Conservation (phyloP, 805 yeast species). For the Metschnikowia shivogae region DNA sequence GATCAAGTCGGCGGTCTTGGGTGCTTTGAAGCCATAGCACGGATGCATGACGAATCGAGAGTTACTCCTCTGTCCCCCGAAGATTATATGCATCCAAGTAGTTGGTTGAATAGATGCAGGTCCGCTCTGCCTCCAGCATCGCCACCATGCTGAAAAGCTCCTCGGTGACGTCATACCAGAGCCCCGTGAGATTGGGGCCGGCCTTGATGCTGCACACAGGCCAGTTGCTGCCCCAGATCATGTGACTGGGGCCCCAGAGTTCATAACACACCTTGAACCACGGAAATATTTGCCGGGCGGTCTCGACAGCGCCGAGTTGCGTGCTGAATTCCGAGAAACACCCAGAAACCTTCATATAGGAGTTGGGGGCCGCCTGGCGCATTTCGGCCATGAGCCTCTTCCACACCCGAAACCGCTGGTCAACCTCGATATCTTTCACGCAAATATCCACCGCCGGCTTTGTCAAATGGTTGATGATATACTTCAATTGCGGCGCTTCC, state of each 20-base stretch:
- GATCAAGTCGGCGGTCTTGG: slow-evolving; percentile 59
- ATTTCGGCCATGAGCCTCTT: slow-evolving; percentile 18
- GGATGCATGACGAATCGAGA: too few relatives aligned
- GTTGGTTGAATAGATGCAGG: slow-evolving; percentile 18
- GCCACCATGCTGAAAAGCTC: slow-evolving; percentile 15
- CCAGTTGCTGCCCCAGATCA: slow-evolving; percentile 46
- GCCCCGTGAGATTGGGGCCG: slow-evolving; percentile 13
- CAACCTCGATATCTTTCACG: slow-evolving; percentile 4
- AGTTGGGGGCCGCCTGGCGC: slow-evolving; percentile 14
- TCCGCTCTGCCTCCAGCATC: slow-evolving; percentile 9
- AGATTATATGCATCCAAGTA: slow-evolving; percentile 20
- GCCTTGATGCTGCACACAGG: slow-evolving; percentile 33
- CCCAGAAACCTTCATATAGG: slow-evolving; percentile 40
- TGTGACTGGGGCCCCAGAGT: slow-evolving; percentile 26
- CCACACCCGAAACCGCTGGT: slow-evolving; percentile 19
- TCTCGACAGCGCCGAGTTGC: not conserved
- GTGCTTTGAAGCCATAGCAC: slow-evolving; percentile 12
- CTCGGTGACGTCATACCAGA: slow-evolving; percentile 23
- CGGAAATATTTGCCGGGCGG: slow-evolving; percentile 23
- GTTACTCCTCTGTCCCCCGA: not conserved
- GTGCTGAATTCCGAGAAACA: slow-evolving; percentile 33
- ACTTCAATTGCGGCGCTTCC: slow-evolving; percentile 24
- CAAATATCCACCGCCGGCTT: slow-evolving; percentile 33
- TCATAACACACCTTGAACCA: slow-evolving; percentile 29
- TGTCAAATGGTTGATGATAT: slow-evolving; percentile 40